Evolutionary conservation across 495 filamentous ascomycete genomes (phyloP).

Genomic region (Aspergillus olivimuriae): DNA sequence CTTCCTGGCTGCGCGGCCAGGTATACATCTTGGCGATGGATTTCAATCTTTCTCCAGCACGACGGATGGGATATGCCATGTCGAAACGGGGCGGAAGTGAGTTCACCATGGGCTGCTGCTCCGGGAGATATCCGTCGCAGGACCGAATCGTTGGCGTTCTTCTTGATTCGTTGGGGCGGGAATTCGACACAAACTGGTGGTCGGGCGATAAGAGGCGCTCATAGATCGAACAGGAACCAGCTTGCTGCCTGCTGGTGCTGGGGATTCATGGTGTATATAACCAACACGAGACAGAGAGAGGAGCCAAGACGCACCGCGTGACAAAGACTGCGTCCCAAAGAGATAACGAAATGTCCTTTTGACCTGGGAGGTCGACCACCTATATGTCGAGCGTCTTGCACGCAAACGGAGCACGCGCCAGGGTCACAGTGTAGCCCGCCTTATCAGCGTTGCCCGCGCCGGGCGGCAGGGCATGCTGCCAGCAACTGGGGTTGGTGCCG

Average conservation of each 20-base stretch:
- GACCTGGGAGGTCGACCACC: conserved; percentile 24
- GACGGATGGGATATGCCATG: conserved; percentile 27
- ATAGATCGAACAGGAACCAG: conserved; percentile 10
- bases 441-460: no score
- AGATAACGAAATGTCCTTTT: conserved; percentile 22
- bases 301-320: conserved; percentile 9
- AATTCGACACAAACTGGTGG: conserved; percentile 1
- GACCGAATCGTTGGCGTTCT: conserved; percentile 2
- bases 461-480: no score
- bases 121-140: background rate
- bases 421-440: conserved; percentile 29
- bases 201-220: no score
- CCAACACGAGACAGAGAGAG: background rate
- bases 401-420: conserved; percentile 40
- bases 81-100: conserved; percentile 8
- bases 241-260: conserved; percentile 4
- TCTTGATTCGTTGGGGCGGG: background rate
- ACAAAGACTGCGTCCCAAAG: conserved; percentile 2
- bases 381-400: conserved; percentile 19
- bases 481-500: no score
- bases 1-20: conserved; percentile 15
- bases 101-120: conserved; percentile 11
- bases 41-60: conserved; percentile 30
- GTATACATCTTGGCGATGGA: conserved; percentile 26
- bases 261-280: conserved; percentile 15